Base-by-base conservation (phyloP, 1,284 basidiomycete genomes). In the Sparassis latifolia region DNA sequence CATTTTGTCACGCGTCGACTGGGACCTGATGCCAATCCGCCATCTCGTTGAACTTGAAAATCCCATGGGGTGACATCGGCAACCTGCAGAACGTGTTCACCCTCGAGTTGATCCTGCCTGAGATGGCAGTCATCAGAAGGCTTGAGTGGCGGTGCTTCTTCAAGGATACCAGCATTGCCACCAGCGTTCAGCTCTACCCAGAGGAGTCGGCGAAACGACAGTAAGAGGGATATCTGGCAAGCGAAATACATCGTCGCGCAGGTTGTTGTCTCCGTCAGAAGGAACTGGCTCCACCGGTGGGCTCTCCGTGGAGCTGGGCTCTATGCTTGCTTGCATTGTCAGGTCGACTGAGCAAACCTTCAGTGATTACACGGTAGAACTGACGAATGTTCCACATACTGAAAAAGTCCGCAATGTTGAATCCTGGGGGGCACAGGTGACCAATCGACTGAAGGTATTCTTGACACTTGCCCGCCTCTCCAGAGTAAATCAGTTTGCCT, bases 351-450 rank as follows among this genome's bases (percentile, higher is more conserved):
- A 1, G 20, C 12, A 27, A 10, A 12, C 27, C 9, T 40, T 5
- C 40, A 38, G n/a, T 27, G 9, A 10, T 10, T 6, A 10, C 9
- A 27, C 27, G 6, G 9, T 10, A 29, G 58, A 10, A 59, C 42
- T 6, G 33, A 4, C 3, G 33, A 32, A 4, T 32, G 10, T 20
- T 33, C 29, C 1, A 5, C 33, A 33, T 63, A 92, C 91, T 97
- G 54, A 97, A 71, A 66, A 86, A 96, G 69, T 99, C 96, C 0
- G 94, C 95, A 59, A 98, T 89, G 65, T 99, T 99, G 71, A 94
- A 98, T 0, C 96, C 96, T n/a, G 84, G 73, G 5, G 96, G 96
- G 65, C 96, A 99, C 0, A 84, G 77, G 55, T 86, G 80, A 0
- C 89, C 93, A 48, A 94, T 84, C 10, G 72, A 71, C 32, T 80